A percentile compares a stretch with the other conserved stretches of the same genome.
These are phyloP conservation scores for Phytophthora parvispora DNA, from an alignment of 352 stramenopile species.

Conservation along the genomic window DNA sequence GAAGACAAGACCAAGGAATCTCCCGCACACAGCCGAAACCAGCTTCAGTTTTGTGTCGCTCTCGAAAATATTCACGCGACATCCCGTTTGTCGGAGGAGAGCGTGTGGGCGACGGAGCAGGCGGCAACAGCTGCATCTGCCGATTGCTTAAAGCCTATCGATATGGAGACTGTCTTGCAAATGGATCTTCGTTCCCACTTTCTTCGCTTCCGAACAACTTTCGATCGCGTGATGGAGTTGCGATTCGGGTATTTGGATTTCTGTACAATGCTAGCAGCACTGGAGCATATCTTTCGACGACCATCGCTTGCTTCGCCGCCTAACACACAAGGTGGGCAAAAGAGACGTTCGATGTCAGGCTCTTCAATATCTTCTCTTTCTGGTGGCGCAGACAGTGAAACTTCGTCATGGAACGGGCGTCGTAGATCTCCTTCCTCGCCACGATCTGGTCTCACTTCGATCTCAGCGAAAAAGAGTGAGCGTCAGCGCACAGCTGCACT, in stretches of 20 bases:
- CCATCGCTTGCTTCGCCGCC: conserved; percentile 22
- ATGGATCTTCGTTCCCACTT: conserved; percentile 74
- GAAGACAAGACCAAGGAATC: conserved; percentile 24
- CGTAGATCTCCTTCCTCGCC: conserved; percentile 34
- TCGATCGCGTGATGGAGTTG: conserved; percentile 84
- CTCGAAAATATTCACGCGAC: conserved; percentile 82
- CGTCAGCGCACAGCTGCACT: conserved; percentile 50
- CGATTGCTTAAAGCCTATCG: conserved; percentile 85
- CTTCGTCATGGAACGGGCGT: conserved; percentile 38
- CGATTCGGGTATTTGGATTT: conserved; percentile 90
- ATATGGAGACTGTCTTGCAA: conserved; percentile 75
- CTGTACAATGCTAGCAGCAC: conserved; percentile 65
- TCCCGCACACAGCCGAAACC: conserved; percentile 47
- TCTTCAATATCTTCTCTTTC: conserved; percentile 66
- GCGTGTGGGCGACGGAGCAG: conserved; percentile 62
- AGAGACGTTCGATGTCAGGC: conserved; percentile 54
- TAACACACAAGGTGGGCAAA: conserved; percentile 14
- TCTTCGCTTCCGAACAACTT: conserved; percentile 71
- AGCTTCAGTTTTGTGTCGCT: conserved; percentile 69
- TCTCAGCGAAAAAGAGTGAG: conserved; percentile 30
- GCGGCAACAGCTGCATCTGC: conserved; percentile 54
- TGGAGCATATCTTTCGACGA: conserved; percentile 67
- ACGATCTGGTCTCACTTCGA: conserved; percentile 18
- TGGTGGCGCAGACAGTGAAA: conserved; percentile 41
- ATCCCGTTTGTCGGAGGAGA: conserved; percentile 80